A percentile compares a stretch with the other conserved stretches of the same genome.
Conservation (phyloP, 2,329 filamentous ascomycete genomes). For the Aspergillus sp. region DNA sequence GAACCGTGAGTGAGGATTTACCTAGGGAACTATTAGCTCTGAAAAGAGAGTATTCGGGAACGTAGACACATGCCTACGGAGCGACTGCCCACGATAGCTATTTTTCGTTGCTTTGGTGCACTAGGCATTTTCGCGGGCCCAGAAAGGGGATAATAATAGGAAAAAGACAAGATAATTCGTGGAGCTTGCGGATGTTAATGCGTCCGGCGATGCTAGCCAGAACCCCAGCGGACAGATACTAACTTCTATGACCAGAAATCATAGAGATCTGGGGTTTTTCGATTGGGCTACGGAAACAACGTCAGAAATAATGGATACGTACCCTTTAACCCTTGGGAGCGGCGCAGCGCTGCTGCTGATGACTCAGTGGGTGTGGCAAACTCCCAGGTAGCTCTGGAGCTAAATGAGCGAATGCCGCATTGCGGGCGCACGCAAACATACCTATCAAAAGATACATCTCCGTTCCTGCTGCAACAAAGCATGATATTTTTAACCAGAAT, state of each 20-base stretch:
- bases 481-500: neutral
- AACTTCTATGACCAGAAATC: neutral
- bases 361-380: constrained; percentile 20
- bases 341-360: constrained; percentile 4
- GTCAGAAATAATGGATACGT: neutral
- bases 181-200: neutral
- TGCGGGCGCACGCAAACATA: constrained; percentile 17
- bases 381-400: neutral
- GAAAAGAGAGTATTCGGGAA: neutral
- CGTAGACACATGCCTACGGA: constrained; percentile 68
- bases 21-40: constrained; percentile 54
- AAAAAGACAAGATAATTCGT: neutral
- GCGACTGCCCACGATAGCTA: constrained; percentile 92
- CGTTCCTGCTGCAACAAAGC: no score
- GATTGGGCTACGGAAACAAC: neutral
- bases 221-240: neutral
- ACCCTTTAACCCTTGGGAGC: neutral
- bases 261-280: neutral
- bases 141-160: neutral
- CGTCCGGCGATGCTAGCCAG: neutral
- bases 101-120: constrained; percentile 84
- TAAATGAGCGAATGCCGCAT: neutral
- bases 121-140: constrained; percentile 57
- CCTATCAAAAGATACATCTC: neutral
- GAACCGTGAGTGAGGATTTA: constrained; percentile 95